Conservation (phyloP, 2,329 filamentous ascomycete species). For the Trichoderma afroharzianum region DNA sequence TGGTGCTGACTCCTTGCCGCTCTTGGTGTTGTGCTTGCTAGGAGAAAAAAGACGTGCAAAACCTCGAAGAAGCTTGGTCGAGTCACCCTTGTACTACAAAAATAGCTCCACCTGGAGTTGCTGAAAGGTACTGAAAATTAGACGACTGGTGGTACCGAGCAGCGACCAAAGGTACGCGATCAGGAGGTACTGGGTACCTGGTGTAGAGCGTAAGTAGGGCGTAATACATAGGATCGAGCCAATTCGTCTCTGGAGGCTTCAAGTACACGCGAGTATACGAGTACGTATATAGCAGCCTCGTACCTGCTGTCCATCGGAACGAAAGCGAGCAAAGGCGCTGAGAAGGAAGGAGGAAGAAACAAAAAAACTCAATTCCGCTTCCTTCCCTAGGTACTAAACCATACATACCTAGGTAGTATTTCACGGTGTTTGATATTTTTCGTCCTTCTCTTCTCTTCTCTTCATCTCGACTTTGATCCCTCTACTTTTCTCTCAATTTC, state of each 20-base stretch:
- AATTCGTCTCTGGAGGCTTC: background rate
- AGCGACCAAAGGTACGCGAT: background rate
- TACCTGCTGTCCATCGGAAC: background rate
- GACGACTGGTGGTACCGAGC: background rate
- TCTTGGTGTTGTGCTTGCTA: background rate
- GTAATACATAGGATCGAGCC: background rate
- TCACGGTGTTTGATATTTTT: background rate
- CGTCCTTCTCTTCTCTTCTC: background rate
- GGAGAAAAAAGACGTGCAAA: background rate
- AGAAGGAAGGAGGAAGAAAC: background rate
- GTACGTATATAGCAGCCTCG: background rate
- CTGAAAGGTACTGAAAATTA: background rate
- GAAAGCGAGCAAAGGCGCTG: background rate
- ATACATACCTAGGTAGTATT: background rate
- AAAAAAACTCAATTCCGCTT: background rate
- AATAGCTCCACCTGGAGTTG: background rate
- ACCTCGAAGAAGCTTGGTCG: constrained; percentile 1
- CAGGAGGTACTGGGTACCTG: background rate
- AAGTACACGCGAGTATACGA: background rate
- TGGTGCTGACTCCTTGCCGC: background rate
- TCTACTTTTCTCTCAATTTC: background rate
- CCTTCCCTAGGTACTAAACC: background rate
- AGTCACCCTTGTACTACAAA: background rate
- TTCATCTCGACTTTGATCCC: background rate
- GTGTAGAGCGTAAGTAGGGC: background rate